These are phyloP conservation scores for Thelonectria olida DNA, from an alignment of 2,329 filamentous ascomycete genomes.

Conservation along the genomic window DNA sequence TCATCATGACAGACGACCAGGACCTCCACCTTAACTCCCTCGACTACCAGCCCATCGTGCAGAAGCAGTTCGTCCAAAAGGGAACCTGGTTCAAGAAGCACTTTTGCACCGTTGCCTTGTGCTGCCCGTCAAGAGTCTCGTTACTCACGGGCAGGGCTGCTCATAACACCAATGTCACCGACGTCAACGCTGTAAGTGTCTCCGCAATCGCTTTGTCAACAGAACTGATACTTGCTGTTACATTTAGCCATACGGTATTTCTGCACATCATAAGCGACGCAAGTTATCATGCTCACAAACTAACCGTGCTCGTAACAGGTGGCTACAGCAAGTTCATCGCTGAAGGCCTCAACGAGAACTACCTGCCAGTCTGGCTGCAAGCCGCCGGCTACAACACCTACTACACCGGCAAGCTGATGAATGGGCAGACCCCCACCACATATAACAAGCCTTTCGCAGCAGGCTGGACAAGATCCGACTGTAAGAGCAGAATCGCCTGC, in stretches of 20 bases:
- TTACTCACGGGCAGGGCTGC: slow-evolving; percentile 71
- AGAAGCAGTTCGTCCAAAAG: slow-evolving; percentile 33
- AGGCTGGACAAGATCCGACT: slow-evolving; percentile 11
- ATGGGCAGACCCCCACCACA: slow-evolving; percentile 66
- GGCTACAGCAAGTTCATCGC: slow-evolving; percentile 62
- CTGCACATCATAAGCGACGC: too few species aligned
- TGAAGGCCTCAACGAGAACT: slow-evolving; percentile 68
- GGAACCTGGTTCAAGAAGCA: slow-evolving; percentile 40
- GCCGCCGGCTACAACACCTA: slow-evolving; percentile 73
- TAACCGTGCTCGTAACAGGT: too few species aligned
- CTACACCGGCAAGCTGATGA: slow-evolving; percentile 76
- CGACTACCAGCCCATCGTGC: slow-evolving; percentile 13
- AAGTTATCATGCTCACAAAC: too few species aligned
- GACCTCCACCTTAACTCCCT: slow-evolving; percentile 29
- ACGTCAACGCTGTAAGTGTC: slow-evolving; percentile 48
- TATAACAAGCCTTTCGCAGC: slow-evolving; percentile 53
- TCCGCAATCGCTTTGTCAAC: too few species aligned
- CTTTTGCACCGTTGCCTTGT: slow-evolving; percentile 57
- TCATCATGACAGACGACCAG: slow-evolving; percentile 42
- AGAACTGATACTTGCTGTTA: too few species aligned
- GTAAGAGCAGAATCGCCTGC: too few species aligned
- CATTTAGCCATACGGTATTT: too few species aligned
- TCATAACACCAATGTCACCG: slow-evolving; percentile 75
- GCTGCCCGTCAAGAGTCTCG: slow-evolving; percentile 60
- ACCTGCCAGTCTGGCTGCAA: slow-evolving; percentile 73